Conservation (phyloP, 2,329 filamentous ascomycete genomes). For the Xylariaceae sp. region DNA sequence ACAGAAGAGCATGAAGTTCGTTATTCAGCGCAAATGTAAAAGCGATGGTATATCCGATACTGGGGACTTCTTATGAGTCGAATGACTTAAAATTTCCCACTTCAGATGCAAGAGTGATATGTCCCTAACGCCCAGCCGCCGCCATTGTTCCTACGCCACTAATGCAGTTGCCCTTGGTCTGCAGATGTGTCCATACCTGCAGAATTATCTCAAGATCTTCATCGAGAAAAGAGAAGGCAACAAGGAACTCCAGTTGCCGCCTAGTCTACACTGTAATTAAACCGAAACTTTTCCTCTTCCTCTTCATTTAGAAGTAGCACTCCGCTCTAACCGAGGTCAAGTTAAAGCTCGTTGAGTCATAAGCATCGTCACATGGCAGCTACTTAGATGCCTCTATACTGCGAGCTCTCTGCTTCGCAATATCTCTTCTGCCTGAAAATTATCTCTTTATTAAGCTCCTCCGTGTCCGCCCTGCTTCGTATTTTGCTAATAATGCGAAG, state of each 20-base stretch:
- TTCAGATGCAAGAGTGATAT: slow-evolving; percentile 24
- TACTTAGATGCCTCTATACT: too few species aligned
- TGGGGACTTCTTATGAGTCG: slow-evolving; percentile 2
- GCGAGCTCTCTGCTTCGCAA: background rate
- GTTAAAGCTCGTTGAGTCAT: background rate
- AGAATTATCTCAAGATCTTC: slow-evolving; percentile 14
- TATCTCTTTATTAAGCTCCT: too few species aligned
- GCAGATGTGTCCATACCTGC: slow-evolving; percentile 6
- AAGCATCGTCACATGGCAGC: background rate
- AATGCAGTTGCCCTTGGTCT: slow-evolving; percentile 8
- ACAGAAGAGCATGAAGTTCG: background rate
- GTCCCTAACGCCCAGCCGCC: slow-evolving; percentile 25
- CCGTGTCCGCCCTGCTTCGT: too few species aligned
- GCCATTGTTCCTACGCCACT: background rate
- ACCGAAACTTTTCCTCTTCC: slow-evolving; percentile 1
- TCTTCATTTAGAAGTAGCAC: background rate
- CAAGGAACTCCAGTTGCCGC: background rate
- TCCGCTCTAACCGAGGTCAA: background rate
- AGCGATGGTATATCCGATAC: slow-evolving; percentile 13
- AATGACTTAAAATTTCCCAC: slow-evolving; percentile 10
- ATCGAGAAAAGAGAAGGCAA: slow-evolving; percentile 4
- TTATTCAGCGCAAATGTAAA: slow-evolving; percentile 11
- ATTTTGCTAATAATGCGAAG: background rate
- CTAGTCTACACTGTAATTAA: slow-evolving; percentile 15
- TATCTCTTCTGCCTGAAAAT: background rate